Percentiles rank a stretch among this genome's conserved stretches.
Evolutionary conservation across 257 asterid species (phyloP).

Genomic region (Buddleja alternifolia): DNA sequence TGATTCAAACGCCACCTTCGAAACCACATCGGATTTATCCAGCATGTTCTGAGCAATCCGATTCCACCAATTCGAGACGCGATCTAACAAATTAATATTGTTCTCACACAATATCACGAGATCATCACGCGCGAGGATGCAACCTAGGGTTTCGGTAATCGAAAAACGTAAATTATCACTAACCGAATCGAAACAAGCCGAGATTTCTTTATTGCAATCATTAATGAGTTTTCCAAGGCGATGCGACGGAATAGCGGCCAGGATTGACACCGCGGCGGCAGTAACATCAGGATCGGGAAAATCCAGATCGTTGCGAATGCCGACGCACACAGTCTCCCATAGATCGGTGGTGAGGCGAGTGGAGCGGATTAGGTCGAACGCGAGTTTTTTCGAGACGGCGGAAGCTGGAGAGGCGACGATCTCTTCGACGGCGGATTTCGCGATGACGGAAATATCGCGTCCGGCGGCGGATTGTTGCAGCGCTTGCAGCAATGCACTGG

Average conservation of each 20-base stretch:
- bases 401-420: constrained; percentile 94
- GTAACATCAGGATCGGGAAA: constrained; percentile 93
- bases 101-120: constrained; percentile 83
- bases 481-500: constrained; percentile 91
- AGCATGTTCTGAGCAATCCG: constrained; percentile 79
- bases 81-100: constrained; percentile 76
- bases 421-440: constrained; percentile 92
- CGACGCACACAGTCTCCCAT: constrained; percentile 80
- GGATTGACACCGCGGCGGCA: constrained; percentile 87
- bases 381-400: constrained; percentile 83
- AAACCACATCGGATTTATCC: constrained; percentile 76
- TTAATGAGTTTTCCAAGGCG: constrained; percentile 79
- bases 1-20: constrained; percentile 81
- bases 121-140: constrained; percentile 86
- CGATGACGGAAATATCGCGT: constrained; percentile 80
- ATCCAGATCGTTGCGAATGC: constrained; percentile 80
- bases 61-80: constrained; percentile 85
- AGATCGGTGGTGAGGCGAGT: constrained; percentile 85
- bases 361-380: constrained; percentile 83
- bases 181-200: constrained; percentile 74
- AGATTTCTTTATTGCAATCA: constrained; percentile 76
- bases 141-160: constrained; percentile 84
- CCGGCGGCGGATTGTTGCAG: constrained; percentile 97
- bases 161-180: constrained; percentile 81
- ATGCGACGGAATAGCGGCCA: constrained; percentile 82